phyloP scores from a whole-genome alignment of 805 yeast genomes.

The Metschnikowia anglica region DNA sequence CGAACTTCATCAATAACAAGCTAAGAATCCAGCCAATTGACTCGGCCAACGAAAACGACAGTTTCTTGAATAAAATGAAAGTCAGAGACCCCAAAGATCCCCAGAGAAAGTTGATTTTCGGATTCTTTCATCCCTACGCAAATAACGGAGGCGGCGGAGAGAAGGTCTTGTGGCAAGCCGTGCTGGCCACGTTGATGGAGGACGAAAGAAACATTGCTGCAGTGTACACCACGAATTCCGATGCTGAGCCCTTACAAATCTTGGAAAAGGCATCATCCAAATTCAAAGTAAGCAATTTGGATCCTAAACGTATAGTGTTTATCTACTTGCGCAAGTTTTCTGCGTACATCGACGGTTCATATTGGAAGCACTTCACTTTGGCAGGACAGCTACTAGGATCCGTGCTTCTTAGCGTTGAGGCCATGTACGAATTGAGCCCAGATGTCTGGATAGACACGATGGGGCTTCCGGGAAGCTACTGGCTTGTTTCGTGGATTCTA shows the following conservation, averaged over 20 bases:
- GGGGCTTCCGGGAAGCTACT: constrained; percentile 89
- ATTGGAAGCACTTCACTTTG: constrained; percentile 80
- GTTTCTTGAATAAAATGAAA: constrained; percentile 28
- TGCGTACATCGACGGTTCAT: constrained; percentile 61
- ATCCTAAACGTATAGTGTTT: constrained; percentile 55
- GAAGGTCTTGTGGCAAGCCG: constrained; percentile 93
- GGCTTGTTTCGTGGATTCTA: constrained; percentile 54
- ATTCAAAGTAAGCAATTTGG: constrained; percentile 51
- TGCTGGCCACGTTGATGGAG: constrained; percentile 59
- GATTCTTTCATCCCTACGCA: constrained; percentile 94
- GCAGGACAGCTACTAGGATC: constrained; percentile 89
- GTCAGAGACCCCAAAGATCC: constrained; percentile 38
- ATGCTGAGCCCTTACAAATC: constrained; percentile 48
- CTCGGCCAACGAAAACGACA: constrained; percentile 19
- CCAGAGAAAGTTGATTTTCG: constrained; percentile 52
- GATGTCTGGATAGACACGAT: constrained; percentile 94
- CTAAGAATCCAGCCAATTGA: constrained; percentile 35
- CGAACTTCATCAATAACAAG: constrained; percentile 38
- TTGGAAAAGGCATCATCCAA: constrained; percentile 51
- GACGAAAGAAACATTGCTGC: constrained; percentile 54
- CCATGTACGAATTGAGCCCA: constrained; percentile 66
- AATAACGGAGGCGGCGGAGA: constrained; percentile 99
- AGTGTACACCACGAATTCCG: constrained; percentile 69
- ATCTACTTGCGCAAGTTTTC: constrained; percentile 55
- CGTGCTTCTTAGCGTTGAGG: constrained; percentile 63